Base-by-base conservation (phyloP, 768 basidiomycete species). In the Hericium coralloides region DNA sequence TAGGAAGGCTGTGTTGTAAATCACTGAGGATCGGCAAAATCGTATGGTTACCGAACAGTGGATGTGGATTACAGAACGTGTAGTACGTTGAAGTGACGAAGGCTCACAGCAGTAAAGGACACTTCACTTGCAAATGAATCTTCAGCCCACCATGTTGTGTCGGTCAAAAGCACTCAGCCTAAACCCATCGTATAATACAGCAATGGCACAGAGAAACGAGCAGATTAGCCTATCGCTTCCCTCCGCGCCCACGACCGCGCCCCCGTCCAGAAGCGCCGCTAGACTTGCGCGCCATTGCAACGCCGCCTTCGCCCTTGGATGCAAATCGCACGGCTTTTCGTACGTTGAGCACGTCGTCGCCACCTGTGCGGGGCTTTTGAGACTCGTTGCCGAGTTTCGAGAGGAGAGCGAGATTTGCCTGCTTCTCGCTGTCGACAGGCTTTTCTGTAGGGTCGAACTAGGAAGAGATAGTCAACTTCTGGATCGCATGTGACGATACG, bases 371-470 rank as follows among this genome's bases (percentile, higher is more conserved):
- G 22, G 49, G 25, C 36, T 23, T 58, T 52, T 60, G 60, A 14
- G 36, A 48, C 38, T 18, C 52, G 23, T 36, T 52, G 18, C 49
- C 92, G 67, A 98, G 77, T 60, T 82, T 82, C 2, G 84, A 79
- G 20, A 98, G 70, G n/a, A 98, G 73, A 15, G 82, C 79, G 51
- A 98, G 70, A 8, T 91, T 85, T 3, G 80, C 64, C 20, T 85
- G 79, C 62, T 83, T 89, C 73, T 99, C 97, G 4, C 74, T 68
- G 1, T 76, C 71, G 6, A 77, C 73, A 1, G 87, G 75, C 6
- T 74, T 75, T 66, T 94, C 92, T 12, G 85, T 81, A 0, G 94
- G 83, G 5, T 92, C 91, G 67, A 97, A 98, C 89, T 97, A 63
- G 25, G 25, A 38, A 51, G 18, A 4, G 18, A 9, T 9, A 31